A percentile compares a stretch with the other conserved stretches of the same genome.
These are phyloP conservation scores for Yarrowia bubula DNA, from an alignment of 805 yeast species.

Conservation along the genomic window DNA sequence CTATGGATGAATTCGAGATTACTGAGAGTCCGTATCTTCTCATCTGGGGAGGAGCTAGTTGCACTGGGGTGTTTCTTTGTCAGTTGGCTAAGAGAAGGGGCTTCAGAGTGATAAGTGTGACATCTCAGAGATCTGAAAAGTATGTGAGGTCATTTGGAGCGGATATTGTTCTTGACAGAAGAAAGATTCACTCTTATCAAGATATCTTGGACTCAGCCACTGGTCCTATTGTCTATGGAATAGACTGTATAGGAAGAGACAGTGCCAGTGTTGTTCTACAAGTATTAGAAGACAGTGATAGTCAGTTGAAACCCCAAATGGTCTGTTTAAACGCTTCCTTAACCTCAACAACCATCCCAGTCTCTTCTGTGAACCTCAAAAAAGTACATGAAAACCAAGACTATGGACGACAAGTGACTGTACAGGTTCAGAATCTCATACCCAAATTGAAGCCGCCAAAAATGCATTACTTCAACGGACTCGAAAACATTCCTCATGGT, in stretches of 20 bases:
- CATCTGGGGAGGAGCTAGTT: slow-evolving; percentile 19
- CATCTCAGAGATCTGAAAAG: neutral
- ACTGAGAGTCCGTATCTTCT: neutral
- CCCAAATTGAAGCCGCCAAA: neutral
- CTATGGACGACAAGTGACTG: neutral
- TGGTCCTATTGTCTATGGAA: neutral
- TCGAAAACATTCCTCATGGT: neutral
- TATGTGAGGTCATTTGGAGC: slow-evolving; percentile 17
- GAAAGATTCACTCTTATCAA: neutral
- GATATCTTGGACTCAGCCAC: neutral
- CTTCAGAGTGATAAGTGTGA: neutral
- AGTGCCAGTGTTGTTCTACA: neutral
- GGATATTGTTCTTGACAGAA: neutral
- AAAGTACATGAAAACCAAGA: neutral
- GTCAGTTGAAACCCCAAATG: neutral
- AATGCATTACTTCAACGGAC: neutral
- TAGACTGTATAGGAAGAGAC: neutral
- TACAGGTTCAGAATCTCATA: neutral
- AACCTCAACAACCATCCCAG: neutral
- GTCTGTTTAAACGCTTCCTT: neutral
- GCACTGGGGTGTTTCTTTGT: neutral
- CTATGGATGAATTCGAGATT: neutral
- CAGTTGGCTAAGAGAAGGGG: slow-evolving; percentile 7
- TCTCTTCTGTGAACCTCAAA: neutral
- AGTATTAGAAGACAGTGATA: neutral